These are phyloP conservation scores for Herpetomonas samuelpessoai DNA, from an alignment of 208 protist species.

Conservation along the genomic window DNA sequence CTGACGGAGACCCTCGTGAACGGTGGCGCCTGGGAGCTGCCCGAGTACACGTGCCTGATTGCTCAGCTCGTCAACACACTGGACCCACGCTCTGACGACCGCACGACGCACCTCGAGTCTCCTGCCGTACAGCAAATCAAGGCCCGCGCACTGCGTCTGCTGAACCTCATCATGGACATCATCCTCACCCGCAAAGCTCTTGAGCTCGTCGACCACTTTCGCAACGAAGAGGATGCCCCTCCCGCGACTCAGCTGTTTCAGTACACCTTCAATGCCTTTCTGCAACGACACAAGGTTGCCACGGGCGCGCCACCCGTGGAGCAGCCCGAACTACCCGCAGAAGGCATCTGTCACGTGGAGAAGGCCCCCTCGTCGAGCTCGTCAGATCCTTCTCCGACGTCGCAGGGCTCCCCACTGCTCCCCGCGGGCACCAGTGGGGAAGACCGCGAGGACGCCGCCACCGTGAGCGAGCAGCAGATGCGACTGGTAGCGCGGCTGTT, in stretches of 20 bases:
- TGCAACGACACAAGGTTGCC: background rate
- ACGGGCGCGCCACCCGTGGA: background rate
- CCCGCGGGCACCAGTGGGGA: too few relatives aligned
- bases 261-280: constrained; percentile 9
- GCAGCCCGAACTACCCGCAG: background rate
- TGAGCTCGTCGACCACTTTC: constrained; percentile 33
- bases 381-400: too few relatives aligned
- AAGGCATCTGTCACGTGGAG: background rate
- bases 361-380: too few relatives aligned
- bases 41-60: constrained; percentile 27
- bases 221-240: constrained; percentile 2
- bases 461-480: constrained; percentile 7
- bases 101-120: constrained; percentile 19
- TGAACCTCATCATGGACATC: constrained; percentile 32
- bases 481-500: constrained; percentile 23
- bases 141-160: constrained; percentile 24
- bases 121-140: constrained; percentile 38
- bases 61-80: constrained; percentile 24
- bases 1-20: constrained; percentile 34
- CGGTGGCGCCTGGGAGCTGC: constrained; percentile 28
- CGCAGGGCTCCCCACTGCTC: too few relatives aligned
- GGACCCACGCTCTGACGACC: constrained; percentile 23
- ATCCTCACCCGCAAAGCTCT: constrained; percentile 23
- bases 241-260: constrained; percentile 20
- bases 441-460: too few relatives aligned